Evolutionary conservation across 495 filamentous ascomycete genomes (phyloP), one percentile per base, ranked within the genome.

Genomic region (Penicillium verhagenii): DNA sequence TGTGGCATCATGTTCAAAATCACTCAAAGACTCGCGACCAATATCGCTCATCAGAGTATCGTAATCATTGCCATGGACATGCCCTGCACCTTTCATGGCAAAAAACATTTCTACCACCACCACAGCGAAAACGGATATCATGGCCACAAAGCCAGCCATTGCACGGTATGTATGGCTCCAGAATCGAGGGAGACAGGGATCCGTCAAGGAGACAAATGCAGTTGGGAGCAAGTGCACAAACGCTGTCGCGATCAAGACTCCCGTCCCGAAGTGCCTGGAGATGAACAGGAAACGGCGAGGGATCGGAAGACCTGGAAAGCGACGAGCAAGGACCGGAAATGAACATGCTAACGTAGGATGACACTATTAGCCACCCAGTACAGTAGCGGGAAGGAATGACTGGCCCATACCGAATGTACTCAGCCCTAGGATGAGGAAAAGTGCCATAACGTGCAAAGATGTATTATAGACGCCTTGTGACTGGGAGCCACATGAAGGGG

Each of bases 151-250:
- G 0, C 90, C 90, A 11, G 90, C 83, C 72, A 92, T 87, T 18
- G 90, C 87, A 21, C 78, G 81, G 66, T 91, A 95, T 23, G 79
- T 78, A 40, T 82, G 61, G 61, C 81, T 92, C 81, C 89, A 93
- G 58, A 87, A 83, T 18, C 71, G 65, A 26, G 90, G 88, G 1
- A 95, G 85, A 65, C 90, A 95, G 42, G 86, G 84, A 61, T 93
- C 86, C 19, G 86, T 90, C 28, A 95, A 76, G 7, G 90, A 93
- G 35, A 80, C 70, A 66, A 93, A 93, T 28, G 90, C 90, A 3
- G 89, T 93, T 10, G 90, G 90, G 4, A 95, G 86, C 38, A 86
- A 68, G 68, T 94, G 90, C 23, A 94, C 90, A 64, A 95, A 95
- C 39, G 90, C 90, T n/a, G 90, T 92, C 18, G 90, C 89, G 56